phyloP scores from a whole-genome alignment of 345 rosid species.

The Eucalyptus urophylla region DNA sequence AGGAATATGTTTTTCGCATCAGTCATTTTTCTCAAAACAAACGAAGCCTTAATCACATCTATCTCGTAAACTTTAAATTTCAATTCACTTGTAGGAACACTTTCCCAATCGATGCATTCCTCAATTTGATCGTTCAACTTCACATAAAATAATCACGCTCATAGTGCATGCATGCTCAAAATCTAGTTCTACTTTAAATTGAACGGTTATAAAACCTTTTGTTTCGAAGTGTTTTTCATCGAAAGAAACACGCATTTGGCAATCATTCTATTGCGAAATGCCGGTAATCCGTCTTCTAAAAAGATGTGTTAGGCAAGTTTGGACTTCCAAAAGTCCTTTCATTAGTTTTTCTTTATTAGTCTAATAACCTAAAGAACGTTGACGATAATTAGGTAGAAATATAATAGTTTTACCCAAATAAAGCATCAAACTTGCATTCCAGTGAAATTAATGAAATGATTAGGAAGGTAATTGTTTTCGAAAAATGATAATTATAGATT shows the following conservation, averaged over 20 bases:
- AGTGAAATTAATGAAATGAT: background rate
- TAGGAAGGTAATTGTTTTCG: too few species aligned
- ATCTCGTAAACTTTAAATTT: too few species aligned
- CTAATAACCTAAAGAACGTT: background rate
- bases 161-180: background rate
- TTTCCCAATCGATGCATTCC: background rate
- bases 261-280: background rate
- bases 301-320: background rate
- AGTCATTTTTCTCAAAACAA: too few species aligned
- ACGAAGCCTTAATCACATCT: too few species aligned
- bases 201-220: background rate
- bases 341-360: background rate
- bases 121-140: background rate
- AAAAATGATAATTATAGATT: too few species aligned
- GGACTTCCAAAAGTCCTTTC: background rate
- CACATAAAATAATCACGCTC: background rate
- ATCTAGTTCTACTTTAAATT: background rate
- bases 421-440: background rate
- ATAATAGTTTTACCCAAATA: background rate
- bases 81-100: background rate
- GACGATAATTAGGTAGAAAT: background rate
- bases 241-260: background rate
- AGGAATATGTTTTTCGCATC: too few species aligned
- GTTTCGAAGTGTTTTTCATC: rapidly evolving
- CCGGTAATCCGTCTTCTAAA: rapidly evolving